These are phyloP conservation scores for Carallia brachiata DNA, from an alignment of 345 rosid species.

Conservation along the genomic window DNA sequence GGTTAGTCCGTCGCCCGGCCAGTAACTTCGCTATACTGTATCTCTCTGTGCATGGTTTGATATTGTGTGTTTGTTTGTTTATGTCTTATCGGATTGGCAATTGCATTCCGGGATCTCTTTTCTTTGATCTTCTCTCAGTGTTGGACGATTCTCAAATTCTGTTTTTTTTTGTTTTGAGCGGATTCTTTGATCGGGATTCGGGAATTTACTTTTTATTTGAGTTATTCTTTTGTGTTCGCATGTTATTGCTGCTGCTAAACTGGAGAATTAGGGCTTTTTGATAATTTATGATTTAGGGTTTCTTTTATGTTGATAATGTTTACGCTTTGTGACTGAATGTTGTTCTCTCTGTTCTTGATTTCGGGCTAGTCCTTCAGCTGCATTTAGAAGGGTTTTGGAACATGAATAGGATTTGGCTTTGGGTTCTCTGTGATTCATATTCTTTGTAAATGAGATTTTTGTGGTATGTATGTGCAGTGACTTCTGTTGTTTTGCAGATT, in stretches of 20 bases:
- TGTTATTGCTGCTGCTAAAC: background rate
- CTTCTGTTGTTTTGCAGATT: background rate
- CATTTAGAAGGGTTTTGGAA: background rate
- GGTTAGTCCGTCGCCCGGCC: background rate
- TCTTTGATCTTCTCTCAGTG: background rate
- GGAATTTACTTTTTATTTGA: background rate
- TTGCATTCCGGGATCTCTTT: background rate
- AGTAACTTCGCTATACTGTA: background rate
- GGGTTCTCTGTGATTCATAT: background rate
- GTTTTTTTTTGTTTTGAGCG: background rate
- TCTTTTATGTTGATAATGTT: background rate
- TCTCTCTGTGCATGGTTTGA: background rate
- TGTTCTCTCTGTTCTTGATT: background rate
- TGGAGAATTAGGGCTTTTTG: constrained; percentile 2
- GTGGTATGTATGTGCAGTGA: background rate
- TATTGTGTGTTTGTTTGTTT: background rate
- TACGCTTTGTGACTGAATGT: background rate
- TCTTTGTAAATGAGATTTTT: background rate
- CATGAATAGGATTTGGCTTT: background rate
- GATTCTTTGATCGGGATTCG: background rate
- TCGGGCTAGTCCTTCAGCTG: background rate
- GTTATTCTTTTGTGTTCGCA: no score
- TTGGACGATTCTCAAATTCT: background rate
- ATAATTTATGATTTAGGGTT: constrained; percentile 5
- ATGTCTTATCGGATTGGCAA: background rate